These are phyloP conservation scores for Prunella vulgaris DNA, from an alignment of 257 asterid species.

Conservation along the genomic window DNA sequence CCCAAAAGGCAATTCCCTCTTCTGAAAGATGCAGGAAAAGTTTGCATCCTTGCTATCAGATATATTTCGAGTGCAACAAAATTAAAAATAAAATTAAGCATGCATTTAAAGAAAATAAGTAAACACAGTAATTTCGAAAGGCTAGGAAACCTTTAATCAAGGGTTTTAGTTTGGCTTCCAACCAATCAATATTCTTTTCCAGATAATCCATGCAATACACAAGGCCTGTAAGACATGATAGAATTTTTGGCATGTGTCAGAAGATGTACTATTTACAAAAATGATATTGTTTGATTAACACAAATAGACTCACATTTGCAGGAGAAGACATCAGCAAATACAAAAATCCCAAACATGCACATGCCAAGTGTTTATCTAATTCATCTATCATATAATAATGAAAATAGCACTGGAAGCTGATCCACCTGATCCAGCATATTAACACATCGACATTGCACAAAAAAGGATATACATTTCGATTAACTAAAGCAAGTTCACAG, in stretches of 20 bases:
- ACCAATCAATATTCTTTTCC: conserved; percentile 94
- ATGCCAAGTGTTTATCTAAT: background rate
- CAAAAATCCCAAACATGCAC: background rate
- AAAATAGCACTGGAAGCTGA: conserved; percentile 4
- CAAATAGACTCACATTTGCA: background rate
- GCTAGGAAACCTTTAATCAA: conserved; percentile 62
- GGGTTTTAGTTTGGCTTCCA: conserved; percentile 76
- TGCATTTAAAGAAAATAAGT: background rate
- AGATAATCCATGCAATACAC: conserved; percentile 95
- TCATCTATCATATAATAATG: background rate
- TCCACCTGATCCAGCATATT: background rate
- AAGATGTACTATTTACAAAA: background rate
- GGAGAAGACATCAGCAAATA: background rate
- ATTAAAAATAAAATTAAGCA: background rate
- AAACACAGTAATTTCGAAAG: background rate
- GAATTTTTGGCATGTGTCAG: conserved; percentile 8
- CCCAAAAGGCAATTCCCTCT: background rate
- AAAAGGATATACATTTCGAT: background rate
- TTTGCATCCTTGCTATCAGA: background rate
- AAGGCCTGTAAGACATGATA: conserved; percentile 53
- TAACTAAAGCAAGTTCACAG: background rate
- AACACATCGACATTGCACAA: background rate
- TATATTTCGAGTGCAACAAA: background rate
- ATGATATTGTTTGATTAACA: background rate
- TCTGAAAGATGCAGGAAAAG: background rate